Conservation (phyloP, 1,284 basidiomycete genomes). For the Marasmius fiardii region DNA sequence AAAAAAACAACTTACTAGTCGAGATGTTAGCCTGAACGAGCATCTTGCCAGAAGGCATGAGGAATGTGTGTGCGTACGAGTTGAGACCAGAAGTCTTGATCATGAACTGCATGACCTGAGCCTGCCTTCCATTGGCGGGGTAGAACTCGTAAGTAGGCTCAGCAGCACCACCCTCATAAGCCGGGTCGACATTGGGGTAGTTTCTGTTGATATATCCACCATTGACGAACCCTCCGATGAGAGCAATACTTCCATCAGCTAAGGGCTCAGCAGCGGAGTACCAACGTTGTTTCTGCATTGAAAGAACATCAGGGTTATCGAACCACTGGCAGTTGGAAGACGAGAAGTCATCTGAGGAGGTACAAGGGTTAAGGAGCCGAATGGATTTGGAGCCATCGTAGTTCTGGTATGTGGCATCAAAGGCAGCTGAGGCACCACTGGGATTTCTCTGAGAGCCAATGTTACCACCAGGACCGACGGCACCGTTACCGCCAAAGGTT, state of each 20-base stretch:
- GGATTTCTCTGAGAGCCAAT: constrained; percentile 43
- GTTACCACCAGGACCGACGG: constrained; percentile 73
- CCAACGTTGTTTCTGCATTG: constrained; percentile 81
- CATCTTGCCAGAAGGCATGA: constrained; percentile 81
- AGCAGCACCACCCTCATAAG: constrained; percentile 62
- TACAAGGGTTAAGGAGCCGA: constrained; percentile 77
- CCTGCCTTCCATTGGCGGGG: constrained; percentile 54
- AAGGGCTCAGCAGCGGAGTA: constrained; percentile 83
- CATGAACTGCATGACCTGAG: constrained; percentile 75
- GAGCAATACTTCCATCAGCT: constrained; percentile 61
- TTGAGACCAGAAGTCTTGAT: constrained; percentile 83
- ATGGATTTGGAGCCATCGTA: constrained; percentile 67
- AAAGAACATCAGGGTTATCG: constrained; percentile 62
- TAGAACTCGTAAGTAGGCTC: constrained; percentile 82
- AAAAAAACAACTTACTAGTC: constrained; percentile 45
- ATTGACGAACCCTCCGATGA: constrained; percentile 80
- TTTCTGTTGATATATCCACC: constrained; percentile 92
- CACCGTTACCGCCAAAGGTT: constrained; percentile 75
- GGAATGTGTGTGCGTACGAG: constrained; percentile 82
- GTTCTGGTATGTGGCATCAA: constrained; percentile 60
- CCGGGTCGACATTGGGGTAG: constrained; percentile 61
- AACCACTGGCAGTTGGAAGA: constrained; percentile 68
- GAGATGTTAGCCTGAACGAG: constrained; percentile 85
- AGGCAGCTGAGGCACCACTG: constrained; percentile 24
- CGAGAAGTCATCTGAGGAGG: constrained; percentile 44